These are phyloP conservation scores for Mortierella sp. DNA, from an alignment of 371 early-diverging fungal genomes.

Conservation along the genomic window DNA sequence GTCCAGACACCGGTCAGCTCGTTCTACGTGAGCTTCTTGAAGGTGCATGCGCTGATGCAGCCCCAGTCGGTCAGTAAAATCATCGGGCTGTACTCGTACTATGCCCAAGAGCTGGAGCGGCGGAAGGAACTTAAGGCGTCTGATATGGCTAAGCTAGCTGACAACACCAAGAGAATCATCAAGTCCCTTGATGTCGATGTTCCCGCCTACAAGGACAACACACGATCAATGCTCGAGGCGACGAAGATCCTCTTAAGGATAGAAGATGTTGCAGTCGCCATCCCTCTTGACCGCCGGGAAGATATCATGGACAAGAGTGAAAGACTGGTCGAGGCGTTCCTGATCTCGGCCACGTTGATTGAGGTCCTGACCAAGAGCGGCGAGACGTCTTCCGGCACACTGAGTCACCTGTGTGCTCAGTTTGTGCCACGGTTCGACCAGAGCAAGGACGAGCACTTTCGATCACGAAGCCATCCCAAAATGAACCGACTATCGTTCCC, in stretches of 20 bases:
- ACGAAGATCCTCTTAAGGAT: conserved; percentile 65
- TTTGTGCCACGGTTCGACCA: conserved; percentile 82
- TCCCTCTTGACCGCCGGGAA: conserved; percentile 70
- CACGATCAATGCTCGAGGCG: conserved; percentile 67
- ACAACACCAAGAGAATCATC: conserved; percentile 76
- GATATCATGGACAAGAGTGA: conserved; percentile 50
- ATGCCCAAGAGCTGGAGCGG: conserved; percentile 72
- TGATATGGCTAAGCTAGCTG: conserved; percentile 72
- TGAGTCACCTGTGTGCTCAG: conserved; percentile 74
- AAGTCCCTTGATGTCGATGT: conserved; percentile 67
- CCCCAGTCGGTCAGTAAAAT: conserved; percentile 79
- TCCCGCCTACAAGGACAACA: conserved; percentile 60
- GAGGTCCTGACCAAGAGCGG: conserved; percentile 69
- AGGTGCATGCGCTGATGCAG: conserved; percentile 81
- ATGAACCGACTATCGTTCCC: conserved; percentile 77
- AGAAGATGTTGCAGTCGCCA: conserved; percentile 71
- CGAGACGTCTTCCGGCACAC: conserved; percentile 65
- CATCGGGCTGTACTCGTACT: conserved; percentile 77
- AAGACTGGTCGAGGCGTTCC: conserved; percentile 61
- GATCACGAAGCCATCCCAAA: conserved; percentile 72
- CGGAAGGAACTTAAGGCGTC: conserved; percentile 65
- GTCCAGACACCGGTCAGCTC: conserved; percentile 55
- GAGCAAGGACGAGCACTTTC: conserved; percentile 75
- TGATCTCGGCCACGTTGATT: conserved; percentile 70
- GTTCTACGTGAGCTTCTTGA: conserved; percentile 65